Evolutionary conservation across 306 rosid species (phyloP).

Genomic region (Medicago ruthenica): DNA sequence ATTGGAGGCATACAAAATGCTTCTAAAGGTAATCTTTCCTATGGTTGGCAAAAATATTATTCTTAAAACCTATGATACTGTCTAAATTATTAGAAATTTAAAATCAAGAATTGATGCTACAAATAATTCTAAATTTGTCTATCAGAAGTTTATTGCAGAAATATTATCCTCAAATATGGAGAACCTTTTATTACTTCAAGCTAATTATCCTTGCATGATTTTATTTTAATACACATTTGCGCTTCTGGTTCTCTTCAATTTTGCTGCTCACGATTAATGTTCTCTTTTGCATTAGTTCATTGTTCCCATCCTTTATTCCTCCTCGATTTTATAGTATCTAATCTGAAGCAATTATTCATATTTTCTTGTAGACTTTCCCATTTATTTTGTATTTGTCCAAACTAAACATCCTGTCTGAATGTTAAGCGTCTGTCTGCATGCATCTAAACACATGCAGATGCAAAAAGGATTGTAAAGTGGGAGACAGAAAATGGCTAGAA

Average conservation of each 20-base stretch:
- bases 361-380: background rate
- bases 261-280: background rate
- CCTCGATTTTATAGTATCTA: background rate
- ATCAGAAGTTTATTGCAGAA: background rate
- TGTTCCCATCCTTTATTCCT: background rate
- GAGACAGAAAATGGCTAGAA: background rate
- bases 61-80: background rate
- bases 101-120: background rate
- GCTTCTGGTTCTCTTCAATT: background rate
- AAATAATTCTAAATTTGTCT: background rate
- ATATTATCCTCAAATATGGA: background rate
- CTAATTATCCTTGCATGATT: background rate
- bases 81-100: background rate
- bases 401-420: background rate
- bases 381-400: background rate
- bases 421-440: background rate
- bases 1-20: slow-evolving; percentile 95
- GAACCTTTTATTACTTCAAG: background rate
- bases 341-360: background rate
- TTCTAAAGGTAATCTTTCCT: slow-evolving; percentile 72
- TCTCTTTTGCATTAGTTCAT: background rate
- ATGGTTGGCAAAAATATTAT: slow-evolving; percentile 2
- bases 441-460: background rate
- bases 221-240: background rate
- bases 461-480: background rate